Percentiles rank a stretch among this genome's conserved stretches.
Evolutionary conservation across 2,329 filamentous ascomycete species (phyloP).

Genomic region (Neofusicoccum sp.): DNA sequence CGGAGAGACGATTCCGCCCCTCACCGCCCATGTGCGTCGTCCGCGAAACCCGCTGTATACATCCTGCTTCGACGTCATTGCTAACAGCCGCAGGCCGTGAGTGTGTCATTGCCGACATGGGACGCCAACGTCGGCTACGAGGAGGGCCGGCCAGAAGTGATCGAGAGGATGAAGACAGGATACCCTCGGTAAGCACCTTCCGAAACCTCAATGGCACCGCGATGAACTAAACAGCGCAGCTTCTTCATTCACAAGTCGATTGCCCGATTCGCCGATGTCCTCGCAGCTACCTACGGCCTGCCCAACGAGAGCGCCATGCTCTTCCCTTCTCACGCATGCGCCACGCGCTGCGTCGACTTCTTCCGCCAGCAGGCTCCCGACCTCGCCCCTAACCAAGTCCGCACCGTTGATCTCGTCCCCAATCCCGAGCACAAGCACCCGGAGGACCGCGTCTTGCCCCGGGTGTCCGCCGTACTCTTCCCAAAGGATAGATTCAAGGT

Average conservation of each 20-base stretch:
- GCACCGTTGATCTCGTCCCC: conserved; percentile 63
- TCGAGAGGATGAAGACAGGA: conserved; percentile 79
- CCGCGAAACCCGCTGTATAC: not conserved
- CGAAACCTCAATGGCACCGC: not conserved
- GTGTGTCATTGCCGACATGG: conserved; percentile 95
- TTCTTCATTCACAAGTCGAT: conserved; percentile 93
- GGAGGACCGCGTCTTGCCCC: conserved; percentile 43
- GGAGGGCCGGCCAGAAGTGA: conserved; percentile 84
- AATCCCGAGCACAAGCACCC: conserved; percentile 55
- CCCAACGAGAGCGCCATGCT: conserved; percentile 71
- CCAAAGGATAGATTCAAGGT: conserved; percentile 63
- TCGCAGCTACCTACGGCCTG: conserved; percentile 63
- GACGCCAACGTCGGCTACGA: conserved; percentile 87
- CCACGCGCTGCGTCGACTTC: conserved; percentile 73
- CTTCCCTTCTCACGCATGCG: conserved; percentile 70
- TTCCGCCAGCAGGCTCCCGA: conserved; percentile 60
- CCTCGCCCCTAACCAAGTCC: conserved; percentile 49
- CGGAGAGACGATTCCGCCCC: conserved; percentile 38
- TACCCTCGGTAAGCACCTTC: conserved; percentile 70
- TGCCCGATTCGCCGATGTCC: conserved; percentile 65
- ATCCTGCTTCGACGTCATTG: conserved; percentile 9
- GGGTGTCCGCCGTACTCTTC: conserved; percentile 62
- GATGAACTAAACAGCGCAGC: conserved; percentile 42
- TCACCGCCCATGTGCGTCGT: conserved; percentile 41
- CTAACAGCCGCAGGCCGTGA: conserved; percentile 69